These are phyloP conservation scores for Didymella pomorum DNA, from an alignment of 2,329 filamentous ascomycete genomes.

Conservation along the genomic window DNA sequence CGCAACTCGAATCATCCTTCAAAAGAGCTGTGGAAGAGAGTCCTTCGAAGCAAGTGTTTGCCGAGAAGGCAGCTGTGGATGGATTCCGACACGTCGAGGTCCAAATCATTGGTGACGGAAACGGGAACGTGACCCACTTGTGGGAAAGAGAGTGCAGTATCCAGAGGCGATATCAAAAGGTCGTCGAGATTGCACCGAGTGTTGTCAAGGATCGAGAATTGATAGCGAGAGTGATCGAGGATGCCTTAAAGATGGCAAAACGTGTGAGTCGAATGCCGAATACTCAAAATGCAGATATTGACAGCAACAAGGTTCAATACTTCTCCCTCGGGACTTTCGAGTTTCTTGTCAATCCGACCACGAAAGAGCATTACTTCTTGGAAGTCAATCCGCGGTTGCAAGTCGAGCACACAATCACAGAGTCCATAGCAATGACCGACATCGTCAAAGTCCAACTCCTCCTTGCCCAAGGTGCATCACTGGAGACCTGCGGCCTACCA, in stretches of 20 bases:
- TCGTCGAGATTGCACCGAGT: conserved; percentile 67
- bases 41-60: conserved; percentile 65
- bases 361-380: conserved; percentile 64
- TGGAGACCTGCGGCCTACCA: conserved; percentile 49
- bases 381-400: conserved; percentile 69
- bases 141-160: conserved; percentile 70
- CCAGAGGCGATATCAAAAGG: conserved; percentile 67
- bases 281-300: not conserved
- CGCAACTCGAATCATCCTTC: conserved; percentile 57
- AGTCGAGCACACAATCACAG: conserved; percentile 69
- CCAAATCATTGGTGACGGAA: conserved; percentile 66
- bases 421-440: conserved; percentile 62
- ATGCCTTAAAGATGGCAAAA: conserved; percentile 62
- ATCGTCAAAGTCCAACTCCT: conserved; percentile 64
- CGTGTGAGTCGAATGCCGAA: conserved; percentile 42
- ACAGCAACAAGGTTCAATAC: conserved; percentile 58
- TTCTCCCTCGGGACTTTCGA: conserved; percentile 70
- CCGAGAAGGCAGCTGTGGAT: conserved; percentile 68
- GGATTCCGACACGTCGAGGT: conserved; percentile 69
- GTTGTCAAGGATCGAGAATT: conserved; percentile 56
- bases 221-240: conserved; percentile 60
- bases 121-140: conserved; percentile 61
- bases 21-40: conserved; percentile 65
- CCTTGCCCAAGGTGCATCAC: conserved; percentile 60
- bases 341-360: conserved; percentile 64